Evolutionary conservation across 768 basidiomycete species (phyloP).

Genomic region (Pleurotus citrinopileatus): DNA sequence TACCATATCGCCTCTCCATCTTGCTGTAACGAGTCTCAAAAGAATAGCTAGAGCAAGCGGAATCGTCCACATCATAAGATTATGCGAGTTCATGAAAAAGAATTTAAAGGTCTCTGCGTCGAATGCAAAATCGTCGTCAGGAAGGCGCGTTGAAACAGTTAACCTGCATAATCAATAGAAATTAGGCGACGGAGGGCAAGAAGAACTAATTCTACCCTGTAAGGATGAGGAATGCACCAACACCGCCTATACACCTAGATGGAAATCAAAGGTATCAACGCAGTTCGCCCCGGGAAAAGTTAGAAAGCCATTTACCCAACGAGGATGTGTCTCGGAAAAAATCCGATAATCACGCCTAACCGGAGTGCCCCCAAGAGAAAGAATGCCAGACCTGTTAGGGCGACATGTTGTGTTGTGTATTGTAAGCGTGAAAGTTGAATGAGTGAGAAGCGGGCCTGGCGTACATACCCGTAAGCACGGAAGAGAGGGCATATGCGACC

Average conservation of each 20-base stretch:
- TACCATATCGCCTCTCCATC: slow-evolving; percentile 83
- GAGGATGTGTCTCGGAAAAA: slow-evolving; percentile 95
- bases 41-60: slow-evolving; percentile 76
- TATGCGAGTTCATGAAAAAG: slow-evolving; percentile 63
- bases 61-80: slow-evolving; percentile 74
- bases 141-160: slow-evolving; percentile 79
- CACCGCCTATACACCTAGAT: slow-evolving; percentile 82
- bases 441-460: background rate
- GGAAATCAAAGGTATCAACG: background rate
- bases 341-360: slow-evolving; percentile 84
- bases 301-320: slow-evolving; percentile 63
- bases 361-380: slow-evolving; percentile 82
- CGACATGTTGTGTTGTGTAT: slow-evolving; percentile 11
- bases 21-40: slow-evolving; percentile 76
- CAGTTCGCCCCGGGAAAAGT: background rate
- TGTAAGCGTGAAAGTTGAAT: slow-evolving; percentile 4
- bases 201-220: slow-evolving; percentile 60
- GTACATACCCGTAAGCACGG: slow-evolving; percentile 75
- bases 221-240: slow-evolving; percentile 87
- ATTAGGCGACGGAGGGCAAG: background rate
- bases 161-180: slow-evolving; percentile 42
- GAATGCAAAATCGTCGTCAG: slow-evolving; percentile 73
- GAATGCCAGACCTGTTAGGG: slow-evolving; percentile 63
- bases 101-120: slow-evolving; percentile 61
- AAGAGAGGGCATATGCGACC: slow-evolving; percentile 82